phyloP scores from a whole-genome alignment of 805 yeast genomes.

The Teunomyces cretensis region DNA sequence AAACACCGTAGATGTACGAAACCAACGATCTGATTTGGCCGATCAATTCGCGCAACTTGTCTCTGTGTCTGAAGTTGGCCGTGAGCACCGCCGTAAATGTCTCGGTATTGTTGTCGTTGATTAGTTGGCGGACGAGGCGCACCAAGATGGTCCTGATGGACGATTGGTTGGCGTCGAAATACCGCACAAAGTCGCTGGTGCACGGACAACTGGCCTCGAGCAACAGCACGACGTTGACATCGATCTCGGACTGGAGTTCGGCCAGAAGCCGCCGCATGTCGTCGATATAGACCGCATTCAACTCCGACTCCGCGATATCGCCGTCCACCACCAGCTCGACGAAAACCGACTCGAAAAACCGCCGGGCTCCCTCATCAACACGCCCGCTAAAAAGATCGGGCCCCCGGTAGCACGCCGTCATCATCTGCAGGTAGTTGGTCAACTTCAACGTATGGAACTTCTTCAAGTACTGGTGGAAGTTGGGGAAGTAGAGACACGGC shows the following conservation, averaged over 20 bases:
- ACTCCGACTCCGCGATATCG: background rate
- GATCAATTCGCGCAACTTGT: slow-evolving; percentile 1
- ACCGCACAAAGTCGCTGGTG: background rate
- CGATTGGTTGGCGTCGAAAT: background rate
- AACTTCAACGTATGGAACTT: background rate
- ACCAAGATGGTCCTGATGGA: background rate
- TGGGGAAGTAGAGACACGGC: slow-evolving; percentile 25
- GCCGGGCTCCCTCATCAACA: background rate
- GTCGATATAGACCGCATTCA: background rate
- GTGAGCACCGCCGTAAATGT: background rate
- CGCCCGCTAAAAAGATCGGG: slow-evolving; percentile 8
- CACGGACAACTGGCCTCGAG: background rate
- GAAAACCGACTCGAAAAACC: slow-evolving; percentile 8
- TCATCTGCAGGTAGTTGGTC: slow-evolving; percentile 5
- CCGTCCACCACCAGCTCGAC: too few species aligned
- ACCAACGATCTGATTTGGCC: slow-evolving; percentile 6
- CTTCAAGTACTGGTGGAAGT: slow-evolving; percentile 20
- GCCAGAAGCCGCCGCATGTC: background rate
- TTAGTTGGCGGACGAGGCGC: background rate
- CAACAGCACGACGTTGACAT: background rate
- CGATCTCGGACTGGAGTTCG: background rate
- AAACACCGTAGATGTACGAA: slow-evolving; percentile 17
- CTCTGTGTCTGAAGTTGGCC: slow-evolving; percentile 5
- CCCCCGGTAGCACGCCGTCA: slow-evolving; percentile 7
- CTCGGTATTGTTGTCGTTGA: background rate